These are phyloP conservation scores for Chlamydomonas incerta DNA, from an alignment of 139 green algal genomes.

Conservation along the genomic window DNA sequence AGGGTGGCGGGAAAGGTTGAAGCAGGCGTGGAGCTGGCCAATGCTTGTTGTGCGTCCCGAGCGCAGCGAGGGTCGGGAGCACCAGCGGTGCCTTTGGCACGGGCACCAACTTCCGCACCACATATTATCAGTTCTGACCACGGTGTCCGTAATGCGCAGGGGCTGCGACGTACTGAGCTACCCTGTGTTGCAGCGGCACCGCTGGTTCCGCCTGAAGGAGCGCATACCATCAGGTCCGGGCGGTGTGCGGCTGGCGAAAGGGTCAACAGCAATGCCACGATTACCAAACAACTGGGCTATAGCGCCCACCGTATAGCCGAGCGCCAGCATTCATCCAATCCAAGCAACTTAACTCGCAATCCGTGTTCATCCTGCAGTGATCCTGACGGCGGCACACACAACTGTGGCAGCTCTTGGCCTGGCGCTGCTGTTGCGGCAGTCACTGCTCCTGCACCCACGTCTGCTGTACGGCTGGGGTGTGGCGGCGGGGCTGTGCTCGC, in stretches of 20 bases:
- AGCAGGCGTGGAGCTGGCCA: too few relatives aligned
- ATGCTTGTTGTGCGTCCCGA: too few relatives aligned
- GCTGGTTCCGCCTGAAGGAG: slow-evolving; percentile 47
- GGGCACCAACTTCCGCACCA: too few relatives aligned
- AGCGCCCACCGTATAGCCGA: too few relatives aligned
- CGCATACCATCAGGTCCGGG: slow-evolving; percentile 3
- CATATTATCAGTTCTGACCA: too few relatives aligned
- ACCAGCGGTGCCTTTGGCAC: too few relatives aligned
- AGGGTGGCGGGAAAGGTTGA: too few relatives aligned
- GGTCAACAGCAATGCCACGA: neutral
- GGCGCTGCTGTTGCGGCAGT: neutral
- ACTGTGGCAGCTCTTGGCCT: neutral
- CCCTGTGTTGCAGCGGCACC: slow-evolving; percentile 36
- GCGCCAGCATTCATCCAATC: too few relatives aligned
- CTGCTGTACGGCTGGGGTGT: slow-evolving; percentile 31
- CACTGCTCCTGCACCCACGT: slow-evolving; percentile 21
- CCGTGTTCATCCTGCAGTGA: neutral
- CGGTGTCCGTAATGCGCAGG: slow-evolving; percentile 22
- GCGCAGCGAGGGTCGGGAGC: too few relatives aligned
- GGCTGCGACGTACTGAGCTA: slow-evolving; percentile 43
- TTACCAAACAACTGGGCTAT: too few relatives aligned
- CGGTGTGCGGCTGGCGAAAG: neutral
- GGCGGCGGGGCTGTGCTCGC: slow-evolving; percentile 12
- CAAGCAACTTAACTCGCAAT: too few relatives aligned
- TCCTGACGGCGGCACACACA: neutral